Percentiles rank a stretch among this genome's conserved stretches.
Evolutionary conservation across 1,284 basidiomycete species (phyloP).

Genomic region (Boletus smithii): DNA sequence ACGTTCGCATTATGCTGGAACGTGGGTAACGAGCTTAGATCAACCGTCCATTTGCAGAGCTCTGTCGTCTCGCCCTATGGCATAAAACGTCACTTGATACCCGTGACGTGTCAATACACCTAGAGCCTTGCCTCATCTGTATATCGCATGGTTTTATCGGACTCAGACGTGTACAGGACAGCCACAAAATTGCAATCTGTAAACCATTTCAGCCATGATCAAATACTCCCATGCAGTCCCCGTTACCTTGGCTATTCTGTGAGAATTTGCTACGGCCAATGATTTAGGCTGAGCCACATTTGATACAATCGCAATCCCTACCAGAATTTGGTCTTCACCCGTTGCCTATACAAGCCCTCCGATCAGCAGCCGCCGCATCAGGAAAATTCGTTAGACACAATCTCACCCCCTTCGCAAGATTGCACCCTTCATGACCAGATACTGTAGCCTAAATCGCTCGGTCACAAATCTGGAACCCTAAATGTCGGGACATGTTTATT

Average conservation of each 20-base stretch:
- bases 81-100: slow-evolving; percentile 20
- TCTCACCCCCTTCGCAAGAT: slow-evolving; percentile 76
- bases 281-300: slow-evolving; percentile 16
- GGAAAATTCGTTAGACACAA: slow-evolving; percentile 9
- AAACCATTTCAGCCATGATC: slow-evolving; percentile 5
- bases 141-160: slow-evolving; percentile 71
- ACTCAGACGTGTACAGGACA: slow-evolving; percentile 71
- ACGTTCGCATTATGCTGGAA: slow-evolving; percentile 65
- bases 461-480: slow-evolving; percentile 21
- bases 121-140: slow-evolving; percentile 61
- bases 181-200: slow-evolving; percentile 74
- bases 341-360: slow-evolving; percentile 48
- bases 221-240: background rate
- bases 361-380: slow-evolving; percentile 24
- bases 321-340: slow-evolving; percentile 77
- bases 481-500: slow-evolving; percentile 24
- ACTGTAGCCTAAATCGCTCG: slow-evolving; percentile 58
- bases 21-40: slow-evolving; percentile 69
- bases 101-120: slow-evolving; percentile 15
- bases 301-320: slow-evolving; percentile 32
- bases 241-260: slow-evolving; percentile 58
- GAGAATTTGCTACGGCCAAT: slow-evolving; percentile 64
- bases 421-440: slow-evolving; percentile 78
- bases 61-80: slow-evolving; percentile 61
- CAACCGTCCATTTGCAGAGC: slow-evolving; percentile 83